Evolutionary conservation across 768 basidiomycete species (phyloP).

Genomic region (Rubroboletus satanas): DNA sequence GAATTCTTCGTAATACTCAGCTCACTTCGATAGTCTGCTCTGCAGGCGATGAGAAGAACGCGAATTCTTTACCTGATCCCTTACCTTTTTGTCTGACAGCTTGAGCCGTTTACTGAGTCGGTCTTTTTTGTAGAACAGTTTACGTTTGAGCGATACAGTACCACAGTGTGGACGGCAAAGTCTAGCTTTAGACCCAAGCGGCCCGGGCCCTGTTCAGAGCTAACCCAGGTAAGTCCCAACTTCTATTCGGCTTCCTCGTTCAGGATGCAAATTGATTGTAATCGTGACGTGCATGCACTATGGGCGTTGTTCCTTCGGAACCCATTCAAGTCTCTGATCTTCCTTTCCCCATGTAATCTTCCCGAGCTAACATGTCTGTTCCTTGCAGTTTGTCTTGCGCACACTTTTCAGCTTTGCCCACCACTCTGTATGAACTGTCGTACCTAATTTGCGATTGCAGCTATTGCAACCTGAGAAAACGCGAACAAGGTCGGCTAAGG

Average conservation of each 20-base stretch:
- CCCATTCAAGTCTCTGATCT: slow-evolving; percentile 80
- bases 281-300: slow-evolving; percentile 57
- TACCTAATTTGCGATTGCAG: slow-evolving; percentile 14
- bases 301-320: slow-evolving; percentile 65
- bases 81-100: neutral
- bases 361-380: slow-evolving; percentile 15
- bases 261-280: slow-evolving; percentile 48
- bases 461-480: neutral
- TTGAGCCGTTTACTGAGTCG: slow-evolving; percentile 2
- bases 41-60: slow-evolving; percentile 51
- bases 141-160: neutral
- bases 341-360: neutral
- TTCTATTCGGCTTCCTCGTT: slow-evolving; percentile 3
- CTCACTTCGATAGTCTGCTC: slow-evolving; percentile 59
- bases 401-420: neutral
- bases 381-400: neutral
- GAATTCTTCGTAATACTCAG: slow-evolving; percentile 46
- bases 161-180: neutral
- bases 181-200: too few relatives aligned
- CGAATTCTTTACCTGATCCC: slow-evolving; percentile 39
- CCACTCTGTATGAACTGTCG: slow-evolving; percentile 8
- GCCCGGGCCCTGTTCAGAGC: neutral
- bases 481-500: neutral
- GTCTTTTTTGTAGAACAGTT: neutral
- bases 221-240: slow-evolving; percentile 13